These are phyloP conservation scores for Trichoderma sp. DNA, from an alignment of 2,329 filamentous ascomycete genomes.

Conservation along the genomic window DNA sequence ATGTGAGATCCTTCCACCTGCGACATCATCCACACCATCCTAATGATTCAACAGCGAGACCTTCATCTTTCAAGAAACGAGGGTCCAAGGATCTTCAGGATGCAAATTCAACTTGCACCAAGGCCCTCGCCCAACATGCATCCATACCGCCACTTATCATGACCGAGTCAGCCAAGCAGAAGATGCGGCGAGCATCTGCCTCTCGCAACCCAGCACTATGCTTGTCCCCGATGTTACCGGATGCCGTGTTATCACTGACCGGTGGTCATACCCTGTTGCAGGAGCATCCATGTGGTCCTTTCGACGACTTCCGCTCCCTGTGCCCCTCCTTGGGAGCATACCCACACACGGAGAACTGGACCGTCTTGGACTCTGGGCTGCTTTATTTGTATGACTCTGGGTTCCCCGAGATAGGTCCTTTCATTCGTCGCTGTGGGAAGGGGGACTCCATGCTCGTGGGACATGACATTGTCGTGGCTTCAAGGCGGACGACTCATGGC, in stretches of 20 bases:
- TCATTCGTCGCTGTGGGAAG: background rate
- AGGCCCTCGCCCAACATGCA: background rate
- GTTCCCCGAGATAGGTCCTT: background rate
- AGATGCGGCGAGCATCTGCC: background rate
- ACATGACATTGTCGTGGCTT: constrained; percentile 18
- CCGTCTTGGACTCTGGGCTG: background rate
- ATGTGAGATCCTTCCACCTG: background rate
- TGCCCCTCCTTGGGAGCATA: background rate
- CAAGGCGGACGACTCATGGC: background rate
- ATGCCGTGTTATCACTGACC: background rate
- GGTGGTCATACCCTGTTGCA: background rate
- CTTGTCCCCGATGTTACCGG: constrained; percentile 9
- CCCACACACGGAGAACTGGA: background rate
- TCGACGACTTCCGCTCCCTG: background rate
- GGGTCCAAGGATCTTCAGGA: background rate
- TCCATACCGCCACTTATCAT: background rate
- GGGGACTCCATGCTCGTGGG: constrained; percentile 11
- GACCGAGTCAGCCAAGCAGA: background rate
- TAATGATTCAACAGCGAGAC: background rate
- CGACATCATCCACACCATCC: background rate
- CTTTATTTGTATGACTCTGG: constrained; percentile 4
- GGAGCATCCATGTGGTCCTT: background rate
- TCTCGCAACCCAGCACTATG: background rate
- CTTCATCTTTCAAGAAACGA: background rate
- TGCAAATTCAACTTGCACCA: constrained; percentile 7